Conservation (phyloP, 1,139 yeast species). For the Candida sanyaensis region DNA sequence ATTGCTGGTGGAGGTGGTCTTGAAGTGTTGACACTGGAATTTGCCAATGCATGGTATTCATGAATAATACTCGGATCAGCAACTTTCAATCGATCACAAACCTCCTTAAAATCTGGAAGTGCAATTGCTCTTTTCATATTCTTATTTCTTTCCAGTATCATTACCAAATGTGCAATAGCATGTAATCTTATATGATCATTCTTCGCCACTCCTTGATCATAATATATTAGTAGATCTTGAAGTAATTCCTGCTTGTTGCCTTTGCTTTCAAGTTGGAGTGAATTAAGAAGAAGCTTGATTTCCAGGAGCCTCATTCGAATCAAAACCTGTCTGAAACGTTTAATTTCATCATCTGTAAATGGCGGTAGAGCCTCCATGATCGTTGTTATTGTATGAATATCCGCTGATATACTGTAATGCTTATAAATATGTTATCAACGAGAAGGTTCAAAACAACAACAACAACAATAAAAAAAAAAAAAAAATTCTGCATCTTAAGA, state of each 20-base stretch:
- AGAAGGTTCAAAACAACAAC: not conserved
- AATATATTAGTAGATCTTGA: not conserved
- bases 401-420: too few relatives aligned
- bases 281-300: not conserved
- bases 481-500: too few relatives aligned
- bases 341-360: not conserved
- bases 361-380: not conserved
- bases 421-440: too few relatives aligned
- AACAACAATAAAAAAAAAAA: too few relatives aligned
- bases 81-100: not conserved
- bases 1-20: slow-evolving; percentile 7
- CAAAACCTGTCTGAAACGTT: not conserved
- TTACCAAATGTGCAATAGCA: not conserved
- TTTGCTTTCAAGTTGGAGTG: not conserved
- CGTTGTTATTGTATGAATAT: not conserved
- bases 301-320: not conserved
- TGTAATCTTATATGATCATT: not conserved
- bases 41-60: not conserved
- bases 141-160: not conserved
- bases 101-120: not conserved
- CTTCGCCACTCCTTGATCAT: not conserved
- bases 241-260: not conserved
- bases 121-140: not conserved
- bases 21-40: slow-evolving; percentile 4
- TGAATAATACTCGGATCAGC: not conserved